phyloP scores from a whole-genome alignment of 148 eudicot genomes.

The Silene uniflora region DNA sequence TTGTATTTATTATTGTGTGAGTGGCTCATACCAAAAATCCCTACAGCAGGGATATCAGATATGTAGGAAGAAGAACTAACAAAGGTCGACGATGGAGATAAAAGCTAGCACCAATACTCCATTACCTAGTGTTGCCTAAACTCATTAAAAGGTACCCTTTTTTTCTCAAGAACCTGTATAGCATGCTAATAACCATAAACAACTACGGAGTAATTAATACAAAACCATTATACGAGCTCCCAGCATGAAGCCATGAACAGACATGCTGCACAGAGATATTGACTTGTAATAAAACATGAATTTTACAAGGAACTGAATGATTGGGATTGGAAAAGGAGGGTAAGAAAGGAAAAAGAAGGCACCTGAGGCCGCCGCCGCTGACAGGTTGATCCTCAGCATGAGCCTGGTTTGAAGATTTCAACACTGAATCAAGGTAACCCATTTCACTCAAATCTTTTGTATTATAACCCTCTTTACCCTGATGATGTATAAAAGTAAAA shows the following conservation, averaged over 20 bases:
- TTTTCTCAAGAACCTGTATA: not conserved
- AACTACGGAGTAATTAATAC: not conserved
- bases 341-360: not conserved
- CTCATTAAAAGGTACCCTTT: no score
- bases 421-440: constrained; percentile 86
- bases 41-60: not conserved
- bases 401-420: constrained; percentile 57
- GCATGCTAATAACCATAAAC: not conserved
- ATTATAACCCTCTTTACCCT: no score
- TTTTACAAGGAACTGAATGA: not conserved
- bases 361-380: constrained; percentile 89
- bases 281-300: not conserved
- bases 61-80: not conserved
- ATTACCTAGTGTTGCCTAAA: no score
- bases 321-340: not conserved
- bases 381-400: constrained; percentile 67
- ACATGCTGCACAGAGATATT: not conserved
- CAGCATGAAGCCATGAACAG: not conserved
- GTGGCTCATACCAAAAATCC: no score
- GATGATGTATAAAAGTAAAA: no score
- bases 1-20: no score
- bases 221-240: not conserved
- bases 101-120: not conserved
- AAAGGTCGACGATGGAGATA: not conserved
- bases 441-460: constrained; percentile 35